Conservation (phyloP, 202 grass and related monocot genomes). For the Panicum virgatum region DNA sequence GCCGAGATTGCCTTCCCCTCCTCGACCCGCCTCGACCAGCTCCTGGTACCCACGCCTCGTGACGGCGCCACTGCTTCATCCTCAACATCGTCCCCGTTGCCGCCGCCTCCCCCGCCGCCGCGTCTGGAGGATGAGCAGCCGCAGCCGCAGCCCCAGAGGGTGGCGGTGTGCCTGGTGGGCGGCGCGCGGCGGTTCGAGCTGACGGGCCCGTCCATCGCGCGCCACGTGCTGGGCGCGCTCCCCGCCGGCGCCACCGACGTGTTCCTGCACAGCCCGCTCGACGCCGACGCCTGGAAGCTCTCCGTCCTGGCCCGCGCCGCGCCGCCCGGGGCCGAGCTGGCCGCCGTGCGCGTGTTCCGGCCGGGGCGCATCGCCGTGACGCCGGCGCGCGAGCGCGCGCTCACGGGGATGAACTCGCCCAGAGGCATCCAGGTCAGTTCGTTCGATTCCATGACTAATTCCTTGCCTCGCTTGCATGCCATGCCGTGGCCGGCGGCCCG, state of each 20-base stretch:
- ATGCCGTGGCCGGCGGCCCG: background rate
- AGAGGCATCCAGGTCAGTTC: slow-evolving; percentile 62
- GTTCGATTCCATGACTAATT: background rate
- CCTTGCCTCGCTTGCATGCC: background rate
- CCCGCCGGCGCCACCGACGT: slow-evolving; percentile 43
- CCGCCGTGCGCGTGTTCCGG: slow-evolving; percentile 55
- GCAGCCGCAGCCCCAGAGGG: background rate
- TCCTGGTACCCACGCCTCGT: background rate
- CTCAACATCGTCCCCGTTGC: background rate
- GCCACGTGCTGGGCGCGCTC: slow-evolving; percentile 46
- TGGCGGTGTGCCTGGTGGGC: slow-evolving; percentile 81
- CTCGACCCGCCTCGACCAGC: background rate
- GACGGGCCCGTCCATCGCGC: slow-evolving; percentile 66
- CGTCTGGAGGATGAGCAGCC: background rate
- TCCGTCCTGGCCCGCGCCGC: slow-evolving; percentile 46
- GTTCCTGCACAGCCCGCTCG: slow-evolving; percentile 73
- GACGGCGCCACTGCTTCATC: background rate
- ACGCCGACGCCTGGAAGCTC: slow-evolving; percentile 63
- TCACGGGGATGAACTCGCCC: slow-evolving; percentile 51
- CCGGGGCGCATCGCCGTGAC: slow-evolving; percentile 39
- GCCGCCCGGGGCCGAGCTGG: slow-evolving; percentile 19
- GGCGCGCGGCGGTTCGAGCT: slow-evolving; percentile 98
- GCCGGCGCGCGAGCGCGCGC: slow-evolving; percentile 28
- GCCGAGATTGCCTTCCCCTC: slow-evolving; percentile 25
- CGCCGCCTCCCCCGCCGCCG: too few species aligned